A percentile compares a stretch with the other conserved stretches of the same genome.
Evolutionary conservation across 2,329 filamentous ascomycete species (phyloP).

Genomic region (Claviceps sp.): DNA sequence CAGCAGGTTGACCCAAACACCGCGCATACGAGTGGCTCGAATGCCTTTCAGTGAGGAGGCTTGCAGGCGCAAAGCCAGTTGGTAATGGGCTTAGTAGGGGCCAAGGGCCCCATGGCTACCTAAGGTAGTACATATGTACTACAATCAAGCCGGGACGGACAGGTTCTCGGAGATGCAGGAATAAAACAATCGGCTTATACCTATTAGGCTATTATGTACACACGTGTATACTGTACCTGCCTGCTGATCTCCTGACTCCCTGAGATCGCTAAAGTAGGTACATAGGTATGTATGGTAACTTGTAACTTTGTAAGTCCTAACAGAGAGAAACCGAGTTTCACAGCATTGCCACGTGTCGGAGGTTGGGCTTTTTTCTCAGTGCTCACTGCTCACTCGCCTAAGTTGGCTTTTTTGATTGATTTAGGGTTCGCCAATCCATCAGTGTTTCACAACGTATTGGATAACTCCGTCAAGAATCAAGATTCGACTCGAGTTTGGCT

Average conservation of each 20-base stretch:
- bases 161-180: too few relatives aligned
- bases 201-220: neutral
- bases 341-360: conserved; percentile 1
- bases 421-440: neutral
- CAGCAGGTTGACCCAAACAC: neutral
- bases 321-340: neutral
- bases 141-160: too few relatives aligned
- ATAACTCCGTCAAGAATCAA: neutral
- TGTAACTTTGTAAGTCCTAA: too few relatives aligned
- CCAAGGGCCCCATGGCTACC: too few relatives aligned
- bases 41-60: neutral
- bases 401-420: neutral
- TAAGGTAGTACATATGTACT: too few relatives aligned
- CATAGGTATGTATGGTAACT: too few relatives aligned
- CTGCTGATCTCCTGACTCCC: neutral
- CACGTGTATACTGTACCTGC: neutral
- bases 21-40: neutral
- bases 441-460: neutral
- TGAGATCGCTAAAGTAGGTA: too few relatives aligned
- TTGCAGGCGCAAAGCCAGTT: neutral
- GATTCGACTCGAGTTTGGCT: neutral
- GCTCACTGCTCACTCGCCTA: neutral
- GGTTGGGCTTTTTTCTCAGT: neutral
- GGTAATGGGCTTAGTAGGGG: too few relatives aligned
- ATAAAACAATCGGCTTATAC: too few relatives aligned